A percentile compares a stretch with the other conserved stretches of the same genome.
Conservation (phyloP, 495 filamentous ascomycete species). For the Astrocystis sublimbata region DNA sequence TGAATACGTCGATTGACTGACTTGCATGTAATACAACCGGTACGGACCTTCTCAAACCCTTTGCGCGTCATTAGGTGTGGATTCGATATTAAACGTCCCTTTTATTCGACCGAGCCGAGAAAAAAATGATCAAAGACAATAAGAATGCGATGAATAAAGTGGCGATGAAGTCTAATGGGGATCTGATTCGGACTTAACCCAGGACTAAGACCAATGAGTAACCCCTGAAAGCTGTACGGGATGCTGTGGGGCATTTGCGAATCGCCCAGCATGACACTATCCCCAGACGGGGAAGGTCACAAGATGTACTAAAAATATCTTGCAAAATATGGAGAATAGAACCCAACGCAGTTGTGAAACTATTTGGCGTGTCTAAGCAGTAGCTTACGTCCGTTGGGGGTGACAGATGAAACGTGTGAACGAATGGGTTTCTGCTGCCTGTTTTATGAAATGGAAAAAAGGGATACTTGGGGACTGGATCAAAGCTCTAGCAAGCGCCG, state of each 20-base stretch:
- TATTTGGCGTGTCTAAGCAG: too few species aligned
- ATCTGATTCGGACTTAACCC: not conserved
- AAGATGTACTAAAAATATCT: too few species aligned
- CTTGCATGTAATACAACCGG: slow-evolving; percentile 44
- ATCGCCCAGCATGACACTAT: not conserved
- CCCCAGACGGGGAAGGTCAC: not conserved
- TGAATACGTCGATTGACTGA: slow-evolving; percentile 22
- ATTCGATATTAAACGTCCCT: not conserved
- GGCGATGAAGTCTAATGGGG: not conserved
- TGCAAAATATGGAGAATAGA: too few species aligned
- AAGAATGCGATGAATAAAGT: not conserved
- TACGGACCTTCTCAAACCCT: slow-evolving; percentile 41
- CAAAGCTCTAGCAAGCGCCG: too few species aligned
- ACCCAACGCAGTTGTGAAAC: too few species aligned
- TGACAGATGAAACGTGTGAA: too few species aligned
- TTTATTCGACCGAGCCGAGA: not conserved
- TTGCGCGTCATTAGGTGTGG: slow-evolving; percentile 35
- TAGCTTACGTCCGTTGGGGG: too few species aligned
- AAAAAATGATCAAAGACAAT: not conserved
- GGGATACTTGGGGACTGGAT: too few species aligned
- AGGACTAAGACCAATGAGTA: not conserved
- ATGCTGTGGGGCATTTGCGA: slow-evolving; percentile 15
- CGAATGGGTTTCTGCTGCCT: too few species aligned
- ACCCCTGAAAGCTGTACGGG: slow-evolving; percentile 6
- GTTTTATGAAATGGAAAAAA: too few species aligned